Evolutionary conservation across 148 eudicot species (phyloP).

Genomic region (Amaranthus palmeri): DNA sequence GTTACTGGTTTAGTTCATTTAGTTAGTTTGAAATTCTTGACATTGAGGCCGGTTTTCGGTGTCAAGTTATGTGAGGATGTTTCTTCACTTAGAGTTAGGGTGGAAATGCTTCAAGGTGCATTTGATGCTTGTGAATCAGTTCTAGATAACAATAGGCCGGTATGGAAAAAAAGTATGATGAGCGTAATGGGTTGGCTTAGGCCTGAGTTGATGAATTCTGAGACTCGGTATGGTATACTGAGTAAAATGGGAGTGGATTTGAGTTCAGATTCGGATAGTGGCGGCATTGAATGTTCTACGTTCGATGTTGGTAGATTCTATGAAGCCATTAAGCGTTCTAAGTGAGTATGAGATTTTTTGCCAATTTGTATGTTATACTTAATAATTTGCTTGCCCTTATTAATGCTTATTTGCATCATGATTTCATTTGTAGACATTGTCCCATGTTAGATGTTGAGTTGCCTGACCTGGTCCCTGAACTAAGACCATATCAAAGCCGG

Average conservation of each 20-base stretch:
- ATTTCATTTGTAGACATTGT: conserved; percentile 40
- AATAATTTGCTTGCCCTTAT: neutral
- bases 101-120: conserved; percentile 55
- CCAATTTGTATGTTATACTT: neutral
- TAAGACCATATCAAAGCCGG: conserved; percentile 95
- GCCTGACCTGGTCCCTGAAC: conserved; percentile 77
- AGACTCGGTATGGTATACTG: conserved; percentile 59
- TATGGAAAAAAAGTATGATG: conserved; percentile 91
- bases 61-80: conserved; percentile 30
- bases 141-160: conserved; percentile 54
- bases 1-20: conserved; percentile 76
- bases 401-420: conserved; percentile 10
- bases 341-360: conserved; percentile 47
- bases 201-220: conserved; percentile 85
- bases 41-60: conserved; percentile 62
- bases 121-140: conserved; percentile 83
- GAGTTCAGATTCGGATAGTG: conserved; percentile 23
- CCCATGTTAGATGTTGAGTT: conserved; percentile 68
- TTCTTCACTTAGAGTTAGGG: conserved; percentile 55
- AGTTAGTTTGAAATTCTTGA: conserved; percentile 52
- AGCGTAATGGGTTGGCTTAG: conserved; percentile 87
- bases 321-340: conserved; percentile 91
- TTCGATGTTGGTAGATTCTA: conserved; percentile 80
- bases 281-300: conserved; percentile 31
- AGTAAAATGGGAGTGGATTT: conserved; percentile 24